Evolutionary conservation across 1,284 basidiomycete genomes (phyloP), one percentile per base, ranked within the genome.

Genomic region (Irpex lacteus): DNA sequence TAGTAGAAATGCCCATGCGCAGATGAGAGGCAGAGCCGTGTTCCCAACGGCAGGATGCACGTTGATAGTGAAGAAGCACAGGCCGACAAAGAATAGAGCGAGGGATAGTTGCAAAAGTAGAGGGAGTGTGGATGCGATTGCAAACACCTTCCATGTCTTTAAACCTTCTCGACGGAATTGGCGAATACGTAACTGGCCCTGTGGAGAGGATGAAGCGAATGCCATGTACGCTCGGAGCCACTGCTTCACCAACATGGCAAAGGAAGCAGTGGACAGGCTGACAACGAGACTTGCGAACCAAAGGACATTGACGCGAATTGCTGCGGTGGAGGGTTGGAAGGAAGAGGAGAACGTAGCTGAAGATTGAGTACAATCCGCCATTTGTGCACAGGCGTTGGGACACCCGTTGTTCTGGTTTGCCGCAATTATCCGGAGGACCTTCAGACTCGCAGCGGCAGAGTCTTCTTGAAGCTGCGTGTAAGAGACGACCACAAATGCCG

Each of bases 231-330:
- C 61, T 2, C 54, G 61, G 5, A 62, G 56, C 61, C 61, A 62
- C 18, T 62, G 61, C 26, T 59, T 62, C 4, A 62, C 61, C 3
- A 62, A 32, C 7, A 63, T 63, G 2, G 44, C 62, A 4, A 59
- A 36, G 6, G 62, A 63, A 5, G 62, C 62, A 1, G 58, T 18
- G 19, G 56, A 37, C 13, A 63, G 50, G 38, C 57, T 60, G 32
- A 63, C 9, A 2, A 63, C 47, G 18, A 63, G 58, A 34, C 62
- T 63, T 2, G 49, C 50, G 62, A 63, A 63, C 62, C 62, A 63
- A 9, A 63, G 32, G 1, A 34, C n/a, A 36, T 63, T 63, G 36
- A 63, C 38, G 3, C 62, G 32, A 36, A 63, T 55, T 2, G 61
- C 61, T 6, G 54, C 21, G 9, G 15, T 4, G 8, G 54, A 38